Conservation (phyloP, 2,329 filamentous ascomycete genomes). For the Colletotrichum limetticola region DNA sequence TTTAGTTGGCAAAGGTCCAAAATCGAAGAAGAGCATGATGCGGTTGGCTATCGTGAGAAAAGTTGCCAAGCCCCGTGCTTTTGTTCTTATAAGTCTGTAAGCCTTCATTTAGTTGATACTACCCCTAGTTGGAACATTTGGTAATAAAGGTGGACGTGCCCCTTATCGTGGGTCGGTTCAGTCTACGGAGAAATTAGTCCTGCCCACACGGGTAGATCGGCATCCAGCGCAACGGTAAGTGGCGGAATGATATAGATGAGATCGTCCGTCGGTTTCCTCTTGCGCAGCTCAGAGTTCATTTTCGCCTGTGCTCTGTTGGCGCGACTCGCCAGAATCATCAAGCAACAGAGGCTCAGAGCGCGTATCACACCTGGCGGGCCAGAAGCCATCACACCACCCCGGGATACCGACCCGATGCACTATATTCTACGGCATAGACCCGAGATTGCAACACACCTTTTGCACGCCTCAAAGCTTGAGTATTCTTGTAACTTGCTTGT, state of each 20-base stretch:
- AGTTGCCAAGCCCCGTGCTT: background rate
- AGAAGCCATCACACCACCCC: background rate
- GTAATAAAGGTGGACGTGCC: background rate
- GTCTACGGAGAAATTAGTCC: background rate
- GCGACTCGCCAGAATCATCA: background rate
- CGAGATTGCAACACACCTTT: background rate
- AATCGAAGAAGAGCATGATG: background rate
- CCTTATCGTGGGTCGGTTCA: background rate
- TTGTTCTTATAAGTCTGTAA: background rate
- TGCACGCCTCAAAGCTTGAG: background rate
- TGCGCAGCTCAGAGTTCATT: background rate
- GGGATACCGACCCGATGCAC: background rate
- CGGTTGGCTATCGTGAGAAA: too few relatives aligned
- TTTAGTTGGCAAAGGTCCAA: background rate
- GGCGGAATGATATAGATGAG: background rate
- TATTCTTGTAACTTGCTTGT: background rate
- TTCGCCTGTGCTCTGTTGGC: background rate
- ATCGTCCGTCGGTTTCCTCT: background rate
- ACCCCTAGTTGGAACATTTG: background rate
- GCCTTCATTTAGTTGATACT: background rate
- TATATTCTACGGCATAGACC: too few relatives aligned
- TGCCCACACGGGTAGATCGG: background rate
- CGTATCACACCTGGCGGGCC: background rate
- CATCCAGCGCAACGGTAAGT: background rate
- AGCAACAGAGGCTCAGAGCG: background rate